phyloP scores from a whole-genome alignment of 768 basidiomycete species.

The Kwoniella bestiolae region DNA sequence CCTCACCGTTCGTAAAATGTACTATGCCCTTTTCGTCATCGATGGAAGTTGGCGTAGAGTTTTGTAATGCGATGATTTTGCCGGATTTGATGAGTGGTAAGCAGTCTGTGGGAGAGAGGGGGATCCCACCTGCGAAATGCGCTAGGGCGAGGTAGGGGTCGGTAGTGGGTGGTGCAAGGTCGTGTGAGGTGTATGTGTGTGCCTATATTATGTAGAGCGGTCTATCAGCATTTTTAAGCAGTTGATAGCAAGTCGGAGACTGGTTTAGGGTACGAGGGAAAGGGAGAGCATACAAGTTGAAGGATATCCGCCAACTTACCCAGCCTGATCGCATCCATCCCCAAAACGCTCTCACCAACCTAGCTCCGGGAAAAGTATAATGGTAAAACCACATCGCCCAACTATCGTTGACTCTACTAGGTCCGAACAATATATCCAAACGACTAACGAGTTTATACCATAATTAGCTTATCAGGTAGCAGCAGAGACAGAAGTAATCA shows the following conservation, averaged over 20 bases:
- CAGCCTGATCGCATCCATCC: constrained; percentile 13
- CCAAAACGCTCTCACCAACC: constrained; percentile 12
- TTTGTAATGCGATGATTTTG: background rate
- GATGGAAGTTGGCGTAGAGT: background rate
- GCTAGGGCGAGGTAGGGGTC: constrained; percentile 17
- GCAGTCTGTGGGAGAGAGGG: background rate
- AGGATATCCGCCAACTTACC: background rate
- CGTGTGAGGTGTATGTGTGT: background rate
- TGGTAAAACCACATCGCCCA: constrained; percentile 26
- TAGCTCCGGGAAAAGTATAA: constrained; percentile 7
- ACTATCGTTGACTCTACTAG: constrained; percentile 11
- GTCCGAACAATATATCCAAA: constrained; percentile 22
- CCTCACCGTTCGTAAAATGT: background rate
- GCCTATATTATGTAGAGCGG: background rate
- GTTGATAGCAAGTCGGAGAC: background rate
- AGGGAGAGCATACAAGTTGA: background rate
- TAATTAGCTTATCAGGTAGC: too few relatives aligned
- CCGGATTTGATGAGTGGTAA: constrained; percentile 2
- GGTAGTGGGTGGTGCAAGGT: constrained; percentile 4
- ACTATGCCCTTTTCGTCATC: background rate
- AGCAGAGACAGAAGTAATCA: background rate
- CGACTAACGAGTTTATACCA: too few relatives aligned
- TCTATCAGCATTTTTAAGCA: too few relatives aligned
- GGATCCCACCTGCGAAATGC: constrained; percentile 19
- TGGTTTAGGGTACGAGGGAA: background rate